These are phyloP conservation scores for Paramecium octaurelia DNA, from an alignment of 73 alveolate genomes.

Conservation along the genomic window DNA sequence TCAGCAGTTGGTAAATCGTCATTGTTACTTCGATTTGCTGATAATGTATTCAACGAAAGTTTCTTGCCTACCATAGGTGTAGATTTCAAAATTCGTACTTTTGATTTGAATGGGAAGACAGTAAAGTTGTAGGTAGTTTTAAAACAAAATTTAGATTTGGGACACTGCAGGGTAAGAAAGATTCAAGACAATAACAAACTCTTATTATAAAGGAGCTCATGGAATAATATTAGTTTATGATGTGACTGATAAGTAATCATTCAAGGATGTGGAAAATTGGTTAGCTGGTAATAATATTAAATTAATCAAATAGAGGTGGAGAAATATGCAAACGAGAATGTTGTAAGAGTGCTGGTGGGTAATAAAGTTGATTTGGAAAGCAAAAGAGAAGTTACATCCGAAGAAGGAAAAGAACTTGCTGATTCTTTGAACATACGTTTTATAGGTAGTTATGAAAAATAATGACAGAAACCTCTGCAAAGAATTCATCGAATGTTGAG, in stretches of 20 bases:
- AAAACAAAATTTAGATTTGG: slow-evolving; percentile 48
- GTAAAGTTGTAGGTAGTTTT: slow-evolving; percentile 48
- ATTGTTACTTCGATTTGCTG: slow-evolving; percentile 67
- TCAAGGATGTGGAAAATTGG: slow-evolving; percentile 65
- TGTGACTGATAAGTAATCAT: slow-evolving; percentile 66
- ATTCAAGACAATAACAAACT: slow-evolving; percentile 73
- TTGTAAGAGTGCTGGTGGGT: slow-evolving; percentile 72
- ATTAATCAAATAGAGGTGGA: slow-evolving; percentile 54
- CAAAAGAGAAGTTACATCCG: slow-evolving; percentile 74
- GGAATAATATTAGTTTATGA: slow-evolving; percentile 84
- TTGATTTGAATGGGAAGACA: slow-evolving; percentile 61
- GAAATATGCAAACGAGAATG: slow-evolving; percentile 66
- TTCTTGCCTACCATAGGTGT: slow-evolving; percentile 77
- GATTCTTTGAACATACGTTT: slow-evolving; percentile 75
- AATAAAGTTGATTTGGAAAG: slow-evolving; percentile 80
- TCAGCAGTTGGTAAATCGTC: slow-evolving; percentile 75
- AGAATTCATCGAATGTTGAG: slow-evolving; percentile 60
- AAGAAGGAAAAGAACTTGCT: slow-evolving; percentile 74
- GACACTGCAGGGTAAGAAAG: slow-evolving; percentile 71
- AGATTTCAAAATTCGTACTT: slow-evolving; percentile 68
- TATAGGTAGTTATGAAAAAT: slow-evolving; percentile 59
- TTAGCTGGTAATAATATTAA: slow-evolving; percentile 52
- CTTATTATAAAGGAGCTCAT: slow-evolving; percentile 83
- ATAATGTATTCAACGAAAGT: slow-evolving; percentile 66
- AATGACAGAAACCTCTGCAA: slow-evolving; percentile 59